Conservation (phyloP, 2,329 filamentous ascomycete genomes). For the Scolecobasidium constrictum region DNA sequence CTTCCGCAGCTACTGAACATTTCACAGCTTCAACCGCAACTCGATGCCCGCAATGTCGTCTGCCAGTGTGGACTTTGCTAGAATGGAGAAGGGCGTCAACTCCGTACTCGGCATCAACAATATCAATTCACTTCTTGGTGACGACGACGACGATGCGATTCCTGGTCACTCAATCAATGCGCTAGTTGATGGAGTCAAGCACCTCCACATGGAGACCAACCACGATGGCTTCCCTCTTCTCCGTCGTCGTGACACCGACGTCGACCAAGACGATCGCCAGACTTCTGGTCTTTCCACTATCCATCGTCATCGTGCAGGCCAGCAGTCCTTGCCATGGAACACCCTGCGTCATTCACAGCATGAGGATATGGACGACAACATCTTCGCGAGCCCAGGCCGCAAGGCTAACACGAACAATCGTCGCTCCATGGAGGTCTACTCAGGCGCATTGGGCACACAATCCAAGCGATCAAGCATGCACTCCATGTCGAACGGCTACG, state of each 20-base stretch:
- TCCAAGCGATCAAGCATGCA: conserved; percentile 34
- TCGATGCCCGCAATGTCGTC: conserved; percentile 71
- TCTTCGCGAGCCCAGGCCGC: conserved; percentile 18
- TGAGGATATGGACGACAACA: conserved; percentile 18
- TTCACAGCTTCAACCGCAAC: conserved; percentile 54
- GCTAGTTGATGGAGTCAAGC: conserved; percentile 56
- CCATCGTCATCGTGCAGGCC: conserved; percentile 47
- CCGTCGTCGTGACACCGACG: conserved; percentile 48
- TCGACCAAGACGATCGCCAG: conserved; percentile 52
- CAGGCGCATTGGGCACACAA: conserved; percentile 16
- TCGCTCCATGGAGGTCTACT: conserved; percentile 28
- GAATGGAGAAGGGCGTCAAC: conserved; percentile 30
- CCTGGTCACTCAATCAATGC: conserved; percentile 35
- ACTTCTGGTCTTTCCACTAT: conserved; percentile 45
- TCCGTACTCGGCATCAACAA: conserved; percentile 57
- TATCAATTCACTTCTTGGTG: conserved; percentile 70
- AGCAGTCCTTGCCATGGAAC: conserved; percentile 49
- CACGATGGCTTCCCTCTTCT: conserved; percentile 85
- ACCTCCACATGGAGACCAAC: conserved; percentile 59
- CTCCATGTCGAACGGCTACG: conserved; percentile 48
- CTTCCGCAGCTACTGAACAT: not conserved
- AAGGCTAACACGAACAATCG: conserved; percentile 11
- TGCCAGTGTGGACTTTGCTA: conserved; percentile 53
- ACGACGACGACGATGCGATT: conserved; percentile 40
- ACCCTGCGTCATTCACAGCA: conserved; percentile 28